Evolutionary conservation across 345 rosid genomes (phyloP), one percentile per base, ranked within the genome.

Genomic region (Ailanthus altissimus): DNA sequence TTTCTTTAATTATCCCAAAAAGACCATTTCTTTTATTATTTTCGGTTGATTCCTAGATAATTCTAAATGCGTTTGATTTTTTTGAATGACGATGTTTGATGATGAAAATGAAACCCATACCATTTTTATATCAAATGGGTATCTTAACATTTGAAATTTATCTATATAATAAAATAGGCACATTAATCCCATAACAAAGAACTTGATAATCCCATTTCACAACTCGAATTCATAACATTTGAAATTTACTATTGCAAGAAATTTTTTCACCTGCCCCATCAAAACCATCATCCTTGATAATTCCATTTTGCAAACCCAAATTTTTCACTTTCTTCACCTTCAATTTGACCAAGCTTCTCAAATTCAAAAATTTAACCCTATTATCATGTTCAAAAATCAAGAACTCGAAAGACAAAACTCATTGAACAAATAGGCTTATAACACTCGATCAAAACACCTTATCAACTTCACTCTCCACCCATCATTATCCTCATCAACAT

Each of bases 301-400:
- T 74, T 67, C 89, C 92, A 83, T 86, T 84, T 8, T 88, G 86
- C 76, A 83, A 71, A 68, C 72, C 83, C 70, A 49, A 68, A 66
- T 75, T 77, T 85, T 77, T 88, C 26, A 77, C 83, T 77, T 70
- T 88, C 87, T 80, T 87, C 47, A 58, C 78, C 74, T 80, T 84
- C 63, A 87, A 88, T 78, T 88, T 90, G 63, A 79, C 86, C 72
- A 93, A 54, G 32, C 82, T 87, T 86, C 83, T 89, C 79, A 93
- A 79, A 89, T 84, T 84, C 60, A 88, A 84, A 69, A 88, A 87
- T 78, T 87, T 83, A 66, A 90, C 89, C 73, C 97, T 94, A 83
- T 85, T 82, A 51, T 88, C 91, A 83, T 89, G 91, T 79, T 97
- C 97, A 63, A 93, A 81, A 60, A 93, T 77, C 88, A 91, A 78